Evolutionary conservation across 2,329 filamentous ascomycete genomes (phyloP).

Genomic region (Trichoderma gracile): DNA sequence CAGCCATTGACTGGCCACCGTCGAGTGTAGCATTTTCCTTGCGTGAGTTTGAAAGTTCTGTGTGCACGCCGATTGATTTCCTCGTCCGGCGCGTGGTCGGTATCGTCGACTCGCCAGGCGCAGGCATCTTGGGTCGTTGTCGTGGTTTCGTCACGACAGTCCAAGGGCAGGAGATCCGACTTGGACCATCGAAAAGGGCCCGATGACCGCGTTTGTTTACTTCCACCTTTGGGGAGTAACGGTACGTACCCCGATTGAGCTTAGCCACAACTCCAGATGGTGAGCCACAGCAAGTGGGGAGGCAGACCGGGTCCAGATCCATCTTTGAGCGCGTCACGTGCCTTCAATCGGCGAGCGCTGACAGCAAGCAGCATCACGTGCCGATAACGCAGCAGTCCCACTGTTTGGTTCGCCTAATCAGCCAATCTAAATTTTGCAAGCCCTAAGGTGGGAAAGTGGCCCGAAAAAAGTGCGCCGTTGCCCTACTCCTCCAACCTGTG

Average conservation of each 20-base stretch:
- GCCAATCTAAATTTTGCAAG: constrained; percentile 45
- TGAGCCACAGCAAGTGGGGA: neutral
- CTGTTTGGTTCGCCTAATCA: constrained; percentile 34
- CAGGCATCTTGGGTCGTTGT: constrained; percentile 36
- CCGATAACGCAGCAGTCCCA: constrained; percentile 17
- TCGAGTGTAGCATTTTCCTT: constrained; percentile 80
- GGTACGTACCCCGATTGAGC: constrained; percentile 25
- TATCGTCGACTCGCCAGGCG: constrained; percentile 48
- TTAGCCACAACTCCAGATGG: constrained; percentile 5
- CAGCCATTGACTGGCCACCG: constrained; percentile 54
- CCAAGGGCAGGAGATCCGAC: constrained; percentile 28
- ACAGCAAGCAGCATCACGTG: constrained; percentile 34
- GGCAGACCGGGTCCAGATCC: neutral
- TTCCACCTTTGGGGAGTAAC: constrained; percentile 22
- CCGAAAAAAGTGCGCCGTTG: constrained; percentile 40
- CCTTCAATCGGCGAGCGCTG: neutral
- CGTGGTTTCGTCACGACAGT: constrained; percentile 25
- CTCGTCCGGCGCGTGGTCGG: constrained; percentile 60
- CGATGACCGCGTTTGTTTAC: constrained; percentile 34
- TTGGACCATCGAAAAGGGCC: constrained; percentile 31
- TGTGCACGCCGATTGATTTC: constrained; percentile 69
- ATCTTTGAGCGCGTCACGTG: neutral
- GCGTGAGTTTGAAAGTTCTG: constrained; percentile 56
- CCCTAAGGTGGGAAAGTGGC: constrained; percentile 41
- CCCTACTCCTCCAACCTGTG: constrained; percentile 43